Evolutionary conservation across 108 stramenopile genomes (phyloP), one percentile per base, ranked within the genome.

Genomic region (Pseudonitzschia multiseries): DNA sequence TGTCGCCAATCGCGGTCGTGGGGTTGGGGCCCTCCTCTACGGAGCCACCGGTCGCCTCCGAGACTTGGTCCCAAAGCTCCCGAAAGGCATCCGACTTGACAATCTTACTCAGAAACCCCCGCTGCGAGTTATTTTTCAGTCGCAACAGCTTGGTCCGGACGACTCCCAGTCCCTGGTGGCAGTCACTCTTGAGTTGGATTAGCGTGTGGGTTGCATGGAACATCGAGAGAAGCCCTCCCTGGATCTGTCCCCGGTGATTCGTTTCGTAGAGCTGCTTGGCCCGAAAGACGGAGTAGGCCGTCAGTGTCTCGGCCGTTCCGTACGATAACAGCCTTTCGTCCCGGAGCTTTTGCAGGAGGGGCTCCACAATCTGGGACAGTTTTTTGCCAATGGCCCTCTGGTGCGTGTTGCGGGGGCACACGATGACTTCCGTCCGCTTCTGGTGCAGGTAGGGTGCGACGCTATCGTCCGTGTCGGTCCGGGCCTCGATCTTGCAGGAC

Each of bases 391-490:
- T 76, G 5, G 68, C 28, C 57, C 29, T 73, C 68, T 57, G 87
- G 57, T 15, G 68, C 18, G 71, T 78, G 46, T 77, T 75, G 59
- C 77, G 72, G 32, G 80, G 80, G 13, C 95, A 89, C 13, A 83
- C 60, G 17, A 94, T 74, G 22, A 89, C 65, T 69, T 96, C 93
- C 20, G 89, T 79, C 28, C 73, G 57, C 12, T 89, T 88, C 18
- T 87, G 29, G 73, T 95, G 93, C n/a, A 90, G 76, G 71, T 98
- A 96, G 29, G 80, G 73, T 29, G 75, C 74, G 0, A 98, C 93
- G 29, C 86, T 74, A 8, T 85, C 73, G 79, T 98, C 98, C 24
- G 74, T 76, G 54, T 98, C 98, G 20, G 83, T 78, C 57, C 93
- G 85, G 18, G 89, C 87, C 79, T 96, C 96, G 57, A 97, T 84